Conservation (phyloP, 2,329 filamentous ascomycete species). For the Trichoderma polysporum region DNA sequence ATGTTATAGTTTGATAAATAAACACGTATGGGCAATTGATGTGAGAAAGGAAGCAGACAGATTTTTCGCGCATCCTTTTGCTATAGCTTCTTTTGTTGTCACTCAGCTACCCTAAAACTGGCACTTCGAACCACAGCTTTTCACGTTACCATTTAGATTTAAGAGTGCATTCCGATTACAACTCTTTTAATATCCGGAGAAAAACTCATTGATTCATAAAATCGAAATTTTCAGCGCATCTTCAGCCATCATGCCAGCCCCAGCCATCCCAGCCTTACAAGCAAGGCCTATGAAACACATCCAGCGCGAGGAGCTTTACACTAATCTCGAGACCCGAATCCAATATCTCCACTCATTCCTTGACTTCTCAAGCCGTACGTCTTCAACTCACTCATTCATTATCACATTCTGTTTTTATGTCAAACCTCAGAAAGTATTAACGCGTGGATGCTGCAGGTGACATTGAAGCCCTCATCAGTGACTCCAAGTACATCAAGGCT, state of each 20-base stretch:
- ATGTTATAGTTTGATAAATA: background rate
- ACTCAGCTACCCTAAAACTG: background rate
- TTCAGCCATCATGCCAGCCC: background rate
- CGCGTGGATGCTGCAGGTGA: slow-evolving; percentile 51
- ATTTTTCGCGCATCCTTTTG: background rate
- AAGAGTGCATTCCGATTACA: too few relatives aligned
- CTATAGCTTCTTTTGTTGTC: background rate
- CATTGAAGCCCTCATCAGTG: slow-evolving; percentile 66
- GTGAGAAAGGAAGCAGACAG: background rate
- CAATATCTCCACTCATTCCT: slow-evolving; percentile 74
- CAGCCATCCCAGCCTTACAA: slow-evolving; percentile 18
- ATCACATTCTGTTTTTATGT: too few relatives aligned
- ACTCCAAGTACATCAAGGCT: slow-evolving; percentile 75
- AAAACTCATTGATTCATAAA: background rate
- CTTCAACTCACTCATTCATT: background rate
- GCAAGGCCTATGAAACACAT: slow-evolving; percentile 55
- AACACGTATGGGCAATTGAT: background rate
- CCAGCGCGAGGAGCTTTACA: slow-evolving; percentile 70
- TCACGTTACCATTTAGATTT: too few relatives aligned
- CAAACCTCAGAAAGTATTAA: background rate
- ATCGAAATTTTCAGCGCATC: background rate
- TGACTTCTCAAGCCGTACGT: slow-evolving; percentile 69
- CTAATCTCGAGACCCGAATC: slow-evolving; percentile 66
- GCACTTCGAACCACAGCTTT: background rate
- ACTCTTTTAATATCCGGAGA: too few relatives aligned